Base-by-base conservation (phyloP, 805 yeast genomes). In the Maudiozyma barnettii region DNA sequence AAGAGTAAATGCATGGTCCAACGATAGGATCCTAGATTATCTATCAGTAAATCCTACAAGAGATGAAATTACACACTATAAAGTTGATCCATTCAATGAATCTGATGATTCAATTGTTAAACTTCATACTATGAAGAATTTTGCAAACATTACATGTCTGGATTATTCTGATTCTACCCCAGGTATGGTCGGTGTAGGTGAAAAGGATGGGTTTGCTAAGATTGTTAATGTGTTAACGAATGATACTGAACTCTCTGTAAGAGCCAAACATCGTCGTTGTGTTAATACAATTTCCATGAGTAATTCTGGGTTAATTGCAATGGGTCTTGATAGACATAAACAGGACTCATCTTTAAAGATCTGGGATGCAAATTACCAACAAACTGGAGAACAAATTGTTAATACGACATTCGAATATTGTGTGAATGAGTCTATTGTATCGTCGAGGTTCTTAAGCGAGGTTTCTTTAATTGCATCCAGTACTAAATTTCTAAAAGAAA, bases 211-310 rank as follows among this genome's bases (percentile, higher is more conserved):
- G 0, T 68, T 68, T 18, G 75, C 84, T 1, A 71, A 78, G 42
- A 58, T 85, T 0, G 79, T 84, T 53, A 84, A 87, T 60, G 72
- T 85, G 16, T 66, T 72, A 3, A 54, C 37, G 12, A 45, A 45
- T 39, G 42, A 45, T n/a, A 47, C 45, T 2, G 39, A 42, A 16
- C 26, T 52, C 5, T 46, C 44, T 8, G 66, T 83, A 14, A 69
- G 76, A 43, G 81, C 88, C 0, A 77, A 78, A 47, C 88, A 81
- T 50, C 71, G 78, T 18, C 70, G 96, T 47, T 82, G 91, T 1
- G 83, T 95, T 54, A 87, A 86, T 55, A 65, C 90, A 0, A 55
- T 88, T 1, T 75, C 90, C 0, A 84, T 89, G 65, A 85, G 79
- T 58, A 68, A 73, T 22, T 69, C 71, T 29, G 84, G 84, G 1